Conservation (phyloP, 768 basidiomycete species). For the Tricholomella constricta region DNA sequence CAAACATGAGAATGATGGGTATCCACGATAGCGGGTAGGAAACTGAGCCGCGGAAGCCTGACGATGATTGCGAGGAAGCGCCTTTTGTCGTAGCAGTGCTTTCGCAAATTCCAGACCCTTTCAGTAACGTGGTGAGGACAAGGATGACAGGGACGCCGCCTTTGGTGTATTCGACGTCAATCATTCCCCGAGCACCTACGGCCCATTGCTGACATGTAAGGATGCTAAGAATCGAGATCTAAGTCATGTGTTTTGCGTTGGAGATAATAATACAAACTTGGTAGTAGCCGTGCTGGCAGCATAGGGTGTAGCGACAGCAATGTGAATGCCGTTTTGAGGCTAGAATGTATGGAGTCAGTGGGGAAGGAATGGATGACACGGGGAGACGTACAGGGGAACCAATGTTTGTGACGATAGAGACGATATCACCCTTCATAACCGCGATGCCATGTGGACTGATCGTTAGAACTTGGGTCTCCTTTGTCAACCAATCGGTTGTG, state of each 20-base stretch:
- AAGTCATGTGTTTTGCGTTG: not conserved
- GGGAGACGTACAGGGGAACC: constrained; percentile 61
- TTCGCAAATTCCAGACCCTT: too few relatives aligned
- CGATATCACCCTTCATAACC: constrained; percentile 62
- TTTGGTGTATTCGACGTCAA: constrained; percentile 62
- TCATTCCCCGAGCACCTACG: constrained; percentile 63
- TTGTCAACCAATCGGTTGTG: constrained; percentile 56
- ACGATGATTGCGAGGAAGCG: too few relatives aligned
- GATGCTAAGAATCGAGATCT: constrained; percentile 39
- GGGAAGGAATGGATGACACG: not conserved
- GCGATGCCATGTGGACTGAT: constrained; percentile 54
- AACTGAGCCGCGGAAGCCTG: too few relatives aligned
- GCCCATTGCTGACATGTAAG: constrained; percentile 67
- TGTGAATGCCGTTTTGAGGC: constrained; percentile 57
- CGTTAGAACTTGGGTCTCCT: constrained; percentile 53
- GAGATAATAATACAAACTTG: constrained; percentile 46
- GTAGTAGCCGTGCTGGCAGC: constrained; percentile 47
- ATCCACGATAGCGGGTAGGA: too few relatives aligned
- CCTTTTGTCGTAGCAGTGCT: too few relatives aligned
- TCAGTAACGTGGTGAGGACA: too few relatives aligned
- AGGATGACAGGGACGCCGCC: too few relatives aligned
- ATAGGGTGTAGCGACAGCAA: constrained; percentile 62
- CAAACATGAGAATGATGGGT: too few relatives aligned
- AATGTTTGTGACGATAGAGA: constrained; percentile 68
- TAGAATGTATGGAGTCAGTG: constrained; percentile 21